Conservation (phyloP, 768 basidiomycete species). For the Lactifluus volemus region DNA sequence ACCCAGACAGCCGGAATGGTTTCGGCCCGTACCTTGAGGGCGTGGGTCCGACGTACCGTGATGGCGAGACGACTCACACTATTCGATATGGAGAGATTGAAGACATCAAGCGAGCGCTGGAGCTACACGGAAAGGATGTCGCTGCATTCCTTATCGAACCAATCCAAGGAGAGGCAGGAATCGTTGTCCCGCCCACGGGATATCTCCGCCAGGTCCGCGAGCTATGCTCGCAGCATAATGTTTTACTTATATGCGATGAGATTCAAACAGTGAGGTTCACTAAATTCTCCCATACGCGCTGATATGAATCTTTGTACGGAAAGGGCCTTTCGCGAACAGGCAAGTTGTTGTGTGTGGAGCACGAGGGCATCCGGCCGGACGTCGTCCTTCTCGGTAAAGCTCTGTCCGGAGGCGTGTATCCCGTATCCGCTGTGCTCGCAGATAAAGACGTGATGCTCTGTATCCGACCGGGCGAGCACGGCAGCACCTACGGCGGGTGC, state of each 20-base stretch:
- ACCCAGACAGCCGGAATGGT: constrained; percentile 76
- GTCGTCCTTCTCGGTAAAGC: constrained; percentile 93
- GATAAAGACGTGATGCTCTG: constrained; percentile 90
- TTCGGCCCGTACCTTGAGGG: constrained; percentile 88
- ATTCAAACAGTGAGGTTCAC: constrained; percentile 73
- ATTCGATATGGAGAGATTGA: constrained; percentile 81
- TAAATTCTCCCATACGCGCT: constrained; percentile 9
- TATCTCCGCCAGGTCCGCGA: constrained; percentile 72
- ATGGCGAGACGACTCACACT: constrained; percentile 40
- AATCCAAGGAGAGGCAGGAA: constrained; percentile 98
- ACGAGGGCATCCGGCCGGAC: constrained; percentile 84
- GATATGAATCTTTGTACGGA: constrained; percentile 4
- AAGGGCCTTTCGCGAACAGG: constrained; percentile 90
- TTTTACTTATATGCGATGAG: constrained; percentile 95
- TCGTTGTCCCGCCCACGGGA: constrained; percentile 84
- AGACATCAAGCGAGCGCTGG: constrained; percentile 76
- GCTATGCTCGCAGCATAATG: constrained; percentile 88
- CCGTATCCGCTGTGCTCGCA: constrained; percentile 91
- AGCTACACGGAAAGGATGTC: constrained; percentile 68
- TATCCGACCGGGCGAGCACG: constrained; percentile 92
- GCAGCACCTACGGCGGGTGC: constrained; percentile 91
- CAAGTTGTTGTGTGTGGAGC: constrained; percentile 85
- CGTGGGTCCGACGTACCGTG: constrained; percentile 71
- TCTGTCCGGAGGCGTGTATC: constrained; percentile 94
- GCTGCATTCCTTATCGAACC: constrained; percentile 96